Conservation (phyloP, 306 rosid genomes). For the Senna siamea region DNA sequence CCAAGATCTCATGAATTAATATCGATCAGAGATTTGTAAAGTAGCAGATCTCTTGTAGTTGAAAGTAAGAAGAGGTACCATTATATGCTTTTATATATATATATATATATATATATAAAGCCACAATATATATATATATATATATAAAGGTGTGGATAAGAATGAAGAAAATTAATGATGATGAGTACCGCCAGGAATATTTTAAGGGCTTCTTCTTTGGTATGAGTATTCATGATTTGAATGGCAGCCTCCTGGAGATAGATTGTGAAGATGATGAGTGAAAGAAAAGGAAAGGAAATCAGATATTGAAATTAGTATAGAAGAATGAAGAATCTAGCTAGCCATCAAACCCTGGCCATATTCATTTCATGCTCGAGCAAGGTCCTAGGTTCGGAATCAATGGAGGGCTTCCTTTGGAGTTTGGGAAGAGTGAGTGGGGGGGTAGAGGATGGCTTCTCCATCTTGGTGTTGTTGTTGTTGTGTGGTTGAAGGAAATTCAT, state of each 20-base stretch:
- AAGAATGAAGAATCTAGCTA: too few species aligned
- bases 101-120: too few species aligned
- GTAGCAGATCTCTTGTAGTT: too few species aligned
- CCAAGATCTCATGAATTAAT: too few species aligned
- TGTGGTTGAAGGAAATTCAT: neutral
- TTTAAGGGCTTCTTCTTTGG: constrained; percentile 47
- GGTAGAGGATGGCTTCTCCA: neutral
- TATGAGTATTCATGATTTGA: constrained; percentile 36
- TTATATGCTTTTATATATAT: too few species aligned
- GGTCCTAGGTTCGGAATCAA: constrained; percentile 56
- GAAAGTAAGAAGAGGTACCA: too few species aligned
- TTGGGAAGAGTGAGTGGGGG: neutral
- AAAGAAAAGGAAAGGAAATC: too few species aligned
- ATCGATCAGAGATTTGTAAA: too few species aligned
- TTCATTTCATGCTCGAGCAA: constrained; percentile 36
- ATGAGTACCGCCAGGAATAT: constrained; percentile 49
- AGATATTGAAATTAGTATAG: too few species aligned
- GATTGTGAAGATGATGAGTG: neutral
- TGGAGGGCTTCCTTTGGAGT: constrained; percentile 47
- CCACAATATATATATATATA: too few species aligned
- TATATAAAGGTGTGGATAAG: too few species aligned
- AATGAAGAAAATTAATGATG: too few species aligned
- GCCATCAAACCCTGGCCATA: constrained; percentile 55
- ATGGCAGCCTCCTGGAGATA: constrained; percentile 43
- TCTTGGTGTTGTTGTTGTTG: neutral